These are phyloP conservation scores for Jimgerdemannia flammicorona DNA, from an alignment of 192 early-diverging fungal genomes.

Conservation along the genomic window DNA sequence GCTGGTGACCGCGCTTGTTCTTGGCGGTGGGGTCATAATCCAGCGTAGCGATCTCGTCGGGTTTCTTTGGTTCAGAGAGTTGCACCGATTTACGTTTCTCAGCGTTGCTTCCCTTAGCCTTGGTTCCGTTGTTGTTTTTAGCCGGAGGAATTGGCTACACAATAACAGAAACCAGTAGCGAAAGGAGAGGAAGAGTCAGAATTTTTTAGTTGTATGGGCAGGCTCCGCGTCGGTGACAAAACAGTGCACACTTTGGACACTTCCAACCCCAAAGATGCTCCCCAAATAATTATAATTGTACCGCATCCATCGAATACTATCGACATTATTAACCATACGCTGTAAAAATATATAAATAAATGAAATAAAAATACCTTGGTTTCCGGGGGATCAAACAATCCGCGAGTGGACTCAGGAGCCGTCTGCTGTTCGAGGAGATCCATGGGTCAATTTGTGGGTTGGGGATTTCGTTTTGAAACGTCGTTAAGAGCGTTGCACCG, in stretches of 20 bases:
- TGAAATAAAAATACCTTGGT: not conserved
- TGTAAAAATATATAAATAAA: not conserved
- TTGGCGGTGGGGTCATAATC: not conserved
- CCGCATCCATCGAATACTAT: too few relatives aligned
- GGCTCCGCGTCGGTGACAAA: not conserved
- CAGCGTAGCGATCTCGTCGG: not conserved
- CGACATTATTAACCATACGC: not conserved
- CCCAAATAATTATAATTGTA: too few relatives aligned
- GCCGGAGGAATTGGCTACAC: constrained; percentile 4
- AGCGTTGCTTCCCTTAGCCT: not conserved
- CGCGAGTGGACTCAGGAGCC: constrained; percentile 36
- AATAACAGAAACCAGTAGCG: not conserved
- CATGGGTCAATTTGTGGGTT: not conserved
- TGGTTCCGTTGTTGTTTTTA: not conserved
- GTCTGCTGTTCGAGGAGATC: constrained; percentile 16
- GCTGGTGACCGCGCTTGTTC: constrained; percentile 10
- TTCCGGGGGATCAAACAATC: constrained; percentile 29
- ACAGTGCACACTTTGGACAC: too few relatives aligned
- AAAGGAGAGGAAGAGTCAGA: too few relatives aligned
- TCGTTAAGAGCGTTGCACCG: not conserved
- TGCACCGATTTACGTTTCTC: not conserved
- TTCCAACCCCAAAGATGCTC: too few relatives aligned
- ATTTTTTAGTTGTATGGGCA: too few relatives aligned
- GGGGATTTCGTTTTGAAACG: not conserved
- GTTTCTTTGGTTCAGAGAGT: not conserved